These are phyloP conservation scores for Chamaecyparis obtusa DNA, from an alignment of 75 land plant genomes.

Conservation along the genomic window DNA sequence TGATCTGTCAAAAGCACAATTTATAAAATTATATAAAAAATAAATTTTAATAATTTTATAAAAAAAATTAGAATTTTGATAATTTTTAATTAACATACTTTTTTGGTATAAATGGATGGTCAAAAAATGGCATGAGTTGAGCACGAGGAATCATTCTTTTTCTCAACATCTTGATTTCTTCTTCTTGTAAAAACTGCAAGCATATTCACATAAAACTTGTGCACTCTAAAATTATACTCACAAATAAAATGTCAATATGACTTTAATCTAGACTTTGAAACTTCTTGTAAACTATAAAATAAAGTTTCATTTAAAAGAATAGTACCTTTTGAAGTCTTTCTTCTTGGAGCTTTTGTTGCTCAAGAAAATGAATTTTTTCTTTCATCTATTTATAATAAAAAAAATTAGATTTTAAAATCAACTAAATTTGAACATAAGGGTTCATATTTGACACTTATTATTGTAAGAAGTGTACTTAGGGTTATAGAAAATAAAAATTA, in stretches of 20 bases:
- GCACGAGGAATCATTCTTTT: conserved; percentile 92
- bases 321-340: conserved; percentile 64
- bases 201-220: not conserved
- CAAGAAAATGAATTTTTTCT: conserved; percentile 38
- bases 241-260: not conserved
- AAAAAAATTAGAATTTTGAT: not conserved
- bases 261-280: not conserved
- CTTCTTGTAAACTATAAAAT: no score
- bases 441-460: not conserved
- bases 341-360: conserved; percentile 44
- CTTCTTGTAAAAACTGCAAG: conserved; percentile 71
- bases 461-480: not conserved
- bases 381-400: conserved; percentile 39
- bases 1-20: conserved; percentile 27
- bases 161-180: conserved; percentile 71
- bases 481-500: not conserved
- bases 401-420: not conserved
- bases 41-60: not conserved
- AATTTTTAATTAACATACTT: conserved; percentile 36
- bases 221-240: not conserved
- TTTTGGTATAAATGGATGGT: conserved; percentile 78
- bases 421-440: not conserved
- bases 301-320: not conserved
- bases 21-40: not conserved
- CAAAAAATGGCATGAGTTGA: conserved; percentile 88